These are phyloP conservation scores for Poa pratensis DNA, from an alignment of 176 grass and related monocot species.

Conservation along the genomic window DNA sequence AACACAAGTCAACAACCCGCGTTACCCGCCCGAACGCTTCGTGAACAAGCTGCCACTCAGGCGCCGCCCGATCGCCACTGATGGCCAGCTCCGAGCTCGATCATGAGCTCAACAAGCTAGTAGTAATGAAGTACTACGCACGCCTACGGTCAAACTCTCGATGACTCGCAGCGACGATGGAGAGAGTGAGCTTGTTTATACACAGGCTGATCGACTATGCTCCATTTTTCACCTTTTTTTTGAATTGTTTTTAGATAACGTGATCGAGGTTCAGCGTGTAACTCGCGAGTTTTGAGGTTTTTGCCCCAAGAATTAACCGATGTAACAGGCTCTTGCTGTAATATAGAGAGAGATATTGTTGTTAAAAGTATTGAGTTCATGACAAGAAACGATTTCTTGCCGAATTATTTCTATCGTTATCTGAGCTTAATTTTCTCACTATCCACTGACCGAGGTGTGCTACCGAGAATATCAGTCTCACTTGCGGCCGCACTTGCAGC, in stretches of 20 bases:
- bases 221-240: constrained; percentile 3
- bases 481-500: constrained; percentile 34
- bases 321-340: constrained; percentile 35
- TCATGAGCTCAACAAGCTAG: neutral
- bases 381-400: no score
- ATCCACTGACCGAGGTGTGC: constrained; percentile 39
- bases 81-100: constrained; percentile 3
- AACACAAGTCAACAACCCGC: neutral
- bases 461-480: constrained; percentile 37
- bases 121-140: neutral
- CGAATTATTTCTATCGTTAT: no score
- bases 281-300: constrained; percentile 35
- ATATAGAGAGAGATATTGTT: constrained; percentile 21
- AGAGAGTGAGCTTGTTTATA: constrained; percentile 36
- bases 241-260: constrained; percentile 29
- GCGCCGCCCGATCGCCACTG: constrained; percentile 14
- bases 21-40: neutral
- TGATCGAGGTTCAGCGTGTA: constrained; percentile 29
- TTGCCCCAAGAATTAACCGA: constrained; percentile 26
- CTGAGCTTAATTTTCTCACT: no score
- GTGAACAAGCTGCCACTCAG: constrained; percentile 31
- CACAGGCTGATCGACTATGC: constrained; percentile 38
- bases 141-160: constrained; percentile 42
- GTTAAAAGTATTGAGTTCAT: neutral
- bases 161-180: constrained; percentile 13